Evolutionary conservation across 805 yeast species (phyloP), one percentile per base, ranked within the genome.

Genomic region (Ogataea kodamae): DNA sequence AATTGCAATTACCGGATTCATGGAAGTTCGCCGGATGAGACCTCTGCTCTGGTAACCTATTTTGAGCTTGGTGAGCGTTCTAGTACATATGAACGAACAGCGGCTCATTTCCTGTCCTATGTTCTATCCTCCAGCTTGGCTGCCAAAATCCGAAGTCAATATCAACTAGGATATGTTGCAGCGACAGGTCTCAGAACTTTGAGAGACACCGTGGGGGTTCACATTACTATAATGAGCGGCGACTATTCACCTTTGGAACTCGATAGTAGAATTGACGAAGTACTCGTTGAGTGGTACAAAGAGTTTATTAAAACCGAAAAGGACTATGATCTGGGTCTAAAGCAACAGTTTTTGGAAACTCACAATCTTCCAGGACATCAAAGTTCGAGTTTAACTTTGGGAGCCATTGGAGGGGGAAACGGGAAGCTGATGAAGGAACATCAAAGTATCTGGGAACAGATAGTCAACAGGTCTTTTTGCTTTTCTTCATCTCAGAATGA

Each of bases 101-200:
- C 77, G 36, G 68, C 81, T 0, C 61, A 59, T 13, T 50, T 81
- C 5, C 43, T 72, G 1, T 67, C 74, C 1, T 72, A 63, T 49
- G 31, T 72, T n/a, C 46, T 81, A 44, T 61, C 74, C 0, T 42
- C 62, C 6, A 56, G 67, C 1, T 59, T 74, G 12, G 54, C 62
- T 1, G 59, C 67, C 3, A 77, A 72, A 28, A 54, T 81, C 11
- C 57, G 89, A 40, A 67, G 65, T 12, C 70, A 68, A 44, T 68
- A 67, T 38, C 82, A 76, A 42, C 53, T 82, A 35, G 89, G 86
- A 0, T 82, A 82, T 49, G 64, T 69, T 5, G 74, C 79, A 0
- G 44, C 69, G n/a, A 72, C 78, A 13, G 87, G 87, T 0, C 35
- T 68, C 16, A 58, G 83, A 39, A 46, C 70, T 1, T 53, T 74